These are phyloP conservation scores for Kalmusia sp. DNA, from an alignment of 2,329 filamentous ascomycete species.

Conservation along the genomic window DNA sequence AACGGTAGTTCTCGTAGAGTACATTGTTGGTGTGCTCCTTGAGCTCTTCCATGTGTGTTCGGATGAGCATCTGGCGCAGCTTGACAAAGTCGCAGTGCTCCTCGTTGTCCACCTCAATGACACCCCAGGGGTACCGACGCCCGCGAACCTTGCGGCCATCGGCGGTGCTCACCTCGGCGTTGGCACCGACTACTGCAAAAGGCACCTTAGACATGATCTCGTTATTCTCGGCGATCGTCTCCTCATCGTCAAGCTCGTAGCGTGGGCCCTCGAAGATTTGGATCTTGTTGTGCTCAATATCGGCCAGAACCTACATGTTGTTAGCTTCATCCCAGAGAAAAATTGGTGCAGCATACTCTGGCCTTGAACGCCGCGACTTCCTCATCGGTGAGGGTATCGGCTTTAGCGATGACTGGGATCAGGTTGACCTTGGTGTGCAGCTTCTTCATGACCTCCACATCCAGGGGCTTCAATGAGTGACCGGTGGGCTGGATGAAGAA, in stretches of 20 bases:
- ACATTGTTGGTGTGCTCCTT: conserved; percentile 99
- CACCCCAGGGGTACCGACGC: conserved; percentile 96
- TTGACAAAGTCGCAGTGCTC: conserved; percentile 99
- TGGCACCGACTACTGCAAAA: conserved; percentile 96
- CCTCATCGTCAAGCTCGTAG: conserved; percentile 98
- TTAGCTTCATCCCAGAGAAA: conserved; percentile 16
- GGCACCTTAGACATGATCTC: conserved; percentile 99
- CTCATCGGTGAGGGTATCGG: conserved; percentile 96
- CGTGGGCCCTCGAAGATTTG: conserved; percentile 99
- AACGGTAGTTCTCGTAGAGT: conserved; percentile 99
- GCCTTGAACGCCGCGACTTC: conserved; percentile 95
- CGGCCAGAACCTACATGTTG: conserved; percentile 79
- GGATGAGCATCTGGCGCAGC: conserved; percentile 99
- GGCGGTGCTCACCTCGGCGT: conserved; percentile 87
- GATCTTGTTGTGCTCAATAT: conserved; percentile 96
- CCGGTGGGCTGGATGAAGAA: conserved; percentile 99
- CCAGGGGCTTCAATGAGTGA: conserved; percentile 96
- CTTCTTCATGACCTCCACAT: conserved; percentile 99
- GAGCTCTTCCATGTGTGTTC: conserved; percentile 99
- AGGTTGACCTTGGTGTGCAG: conserved; percentile 99
- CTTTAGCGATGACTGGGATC: conserved; percentile 98
- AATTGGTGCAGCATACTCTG: conserved; percentile 71
- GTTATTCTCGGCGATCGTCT: conserved; percentile 99
- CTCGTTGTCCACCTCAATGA: conserved; percentile 99
- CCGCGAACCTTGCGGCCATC: conserved; percentile 96